Percentiles rank a stretch among this genome's conserved stretches.
Conservation (phyloP, 2,329 filamentous ascomycete species). For the Cladophialophora psammophila region DNA sequence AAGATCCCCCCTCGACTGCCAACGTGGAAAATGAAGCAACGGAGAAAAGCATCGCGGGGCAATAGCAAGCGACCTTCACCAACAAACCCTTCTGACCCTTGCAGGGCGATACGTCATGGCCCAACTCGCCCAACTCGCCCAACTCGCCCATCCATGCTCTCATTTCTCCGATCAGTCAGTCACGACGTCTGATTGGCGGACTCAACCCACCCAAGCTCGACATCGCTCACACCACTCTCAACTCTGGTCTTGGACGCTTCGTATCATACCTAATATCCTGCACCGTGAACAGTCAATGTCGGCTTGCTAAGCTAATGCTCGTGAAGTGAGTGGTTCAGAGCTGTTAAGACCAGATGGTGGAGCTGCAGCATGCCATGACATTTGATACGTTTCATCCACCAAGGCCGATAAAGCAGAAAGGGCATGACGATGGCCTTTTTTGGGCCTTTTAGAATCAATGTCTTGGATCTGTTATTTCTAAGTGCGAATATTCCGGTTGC, state of each 20-base stretch:
- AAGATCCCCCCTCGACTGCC: slow-evolving; percentile 14
- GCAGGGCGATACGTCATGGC: slow-evolving; percentile 11
- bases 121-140: neutral
- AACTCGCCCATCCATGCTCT: neutral
- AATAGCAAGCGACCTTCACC: slow-evolving; percentile 2
- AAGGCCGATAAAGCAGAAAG: neutral
- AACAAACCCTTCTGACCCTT: slow-evolving; percentile 1
- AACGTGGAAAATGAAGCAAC: slow-evolving; percentile 7
- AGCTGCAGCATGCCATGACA: neutral
- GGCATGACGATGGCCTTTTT: neutral
- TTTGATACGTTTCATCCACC: neutral
- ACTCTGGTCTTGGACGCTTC: neutral
- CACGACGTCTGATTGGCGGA: neutral
- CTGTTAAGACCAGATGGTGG: neutral
- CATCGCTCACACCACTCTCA: slow-evolving; percentile 17
- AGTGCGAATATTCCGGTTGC: too few relatives aligned
- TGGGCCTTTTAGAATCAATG: neutral
- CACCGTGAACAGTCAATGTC: slow-evolving; percentile 7
- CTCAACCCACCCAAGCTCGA: neutral
- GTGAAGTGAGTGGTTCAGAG: neutral
- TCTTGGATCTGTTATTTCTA: neutral
- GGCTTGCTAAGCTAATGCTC: neutral
- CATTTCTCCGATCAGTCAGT: slow-evolving; percentile 3
- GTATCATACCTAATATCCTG: neutral
- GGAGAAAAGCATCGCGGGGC: slow-evolving; percentile 7